Evolutionary conservation across 192 early-diverging fungal genomes (phyloP).

Genomic region (Coemansia asiatica): DNA sequence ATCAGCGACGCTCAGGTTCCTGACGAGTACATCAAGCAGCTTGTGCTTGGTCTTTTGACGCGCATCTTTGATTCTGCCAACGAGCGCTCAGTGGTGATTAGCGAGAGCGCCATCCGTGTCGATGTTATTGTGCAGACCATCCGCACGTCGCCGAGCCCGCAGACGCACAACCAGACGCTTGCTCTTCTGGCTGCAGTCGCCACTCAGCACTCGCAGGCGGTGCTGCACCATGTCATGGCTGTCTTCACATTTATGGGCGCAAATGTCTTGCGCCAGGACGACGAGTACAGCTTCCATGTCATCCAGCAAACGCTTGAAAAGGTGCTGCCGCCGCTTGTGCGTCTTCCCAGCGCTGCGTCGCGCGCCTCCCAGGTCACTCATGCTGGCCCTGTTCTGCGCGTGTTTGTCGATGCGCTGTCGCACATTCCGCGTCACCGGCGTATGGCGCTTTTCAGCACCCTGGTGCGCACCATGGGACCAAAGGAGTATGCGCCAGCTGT

Average conservation of each 20-base stretch:
- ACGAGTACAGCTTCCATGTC: constrained; percentile 93
- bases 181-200: constrained; percentile 87
- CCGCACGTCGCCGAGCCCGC: constrained; percentile 85
- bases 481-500: constrained; percentile 72
- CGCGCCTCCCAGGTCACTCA: constrained; percentile 38
- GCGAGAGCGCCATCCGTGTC: constrained; percentile 71
- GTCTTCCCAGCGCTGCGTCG: neutral
- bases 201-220: constrained; percentile 73
- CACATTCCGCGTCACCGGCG: constrained; percentile 94
- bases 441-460: constrained; percentile 78
- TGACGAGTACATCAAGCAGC: constrained; percentile 85
- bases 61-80: constrained; percentile 54
- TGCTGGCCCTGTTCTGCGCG: constrained; percentile 76
- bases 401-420: constrained; percentile 87
- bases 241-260: constrained; percentile 98
- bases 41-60: constrained; percentile 70
- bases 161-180: constrained; percentile 89
- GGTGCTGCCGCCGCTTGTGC: constrained; percentile 77
- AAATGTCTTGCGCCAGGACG: constrained; percentile 92
- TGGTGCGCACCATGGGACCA: constrained; percentile 79
- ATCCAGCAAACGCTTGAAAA: constrained; percentile 87
- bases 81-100: constrained; percentile 11
- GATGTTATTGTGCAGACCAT: constrained; percentile 88
- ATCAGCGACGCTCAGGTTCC: constrained; percentile 56
- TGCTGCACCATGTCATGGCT: constrained; percentile 92